These are phyloP conservation scores for Cerrena zonata DNA, from an alignment of 1,284 basidiomycete genomes.

Conservation along the genomic window DNA sequence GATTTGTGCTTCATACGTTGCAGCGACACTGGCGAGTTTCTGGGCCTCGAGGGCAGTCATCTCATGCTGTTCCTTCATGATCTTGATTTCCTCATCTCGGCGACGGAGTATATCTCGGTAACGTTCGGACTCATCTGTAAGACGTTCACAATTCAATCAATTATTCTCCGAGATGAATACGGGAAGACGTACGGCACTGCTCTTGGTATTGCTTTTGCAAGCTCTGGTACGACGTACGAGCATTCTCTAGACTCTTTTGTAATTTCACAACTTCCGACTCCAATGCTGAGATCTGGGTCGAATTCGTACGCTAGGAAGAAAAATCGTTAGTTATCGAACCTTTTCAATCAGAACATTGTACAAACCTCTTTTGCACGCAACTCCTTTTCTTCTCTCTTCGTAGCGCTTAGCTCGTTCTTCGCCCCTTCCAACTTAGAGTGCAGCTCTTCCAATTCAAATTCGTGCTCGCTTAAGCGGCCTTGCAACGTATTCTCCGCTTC, in stretches of 20 bases:
- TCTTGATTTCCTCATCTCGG: conserved; percentile 67
- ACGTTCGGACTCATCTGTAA: conserved; percentile 66
- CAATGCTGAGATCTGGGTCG: conserved; percentile 58
- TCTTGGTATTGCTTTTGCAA: conserved; percentile 82
- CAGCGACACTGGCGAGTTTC: conserved; percentile 60
- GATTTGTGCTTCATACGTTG: conserved; percentile 64
- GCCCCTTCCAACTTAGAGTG: conserved; percentile 69
- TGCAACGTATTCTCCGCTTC: conserved; percentile 69
- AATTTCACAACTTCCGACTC: conserved; percentile 76
- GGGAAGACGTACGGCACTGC: conserved; percentile 60
- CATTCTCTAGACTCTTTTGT: conserved; percentile 63
- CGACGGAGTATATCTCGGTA: conserved; percentile 68
- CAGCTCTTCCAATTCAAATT: conserved; percentile 71
- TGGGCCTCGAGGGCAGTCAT: conserved; percentile 57
- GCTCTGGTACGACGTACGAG: conserved; percentile 62
- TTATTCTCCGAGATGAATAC: not conserved
- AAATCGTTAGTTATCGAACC: conserved; percentile 3
- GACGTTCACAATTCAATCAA: conserved; percentile 6
- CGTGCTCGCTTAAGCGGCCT: conserved; percentile 64
- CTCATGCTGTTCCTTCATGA: conserved; percentile 51
- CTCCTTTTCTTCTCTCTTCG: conserved; percentile 85
- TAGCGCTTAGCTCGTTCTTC: conserved; percentile 62
- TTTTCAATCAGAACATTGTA: conserved; percentile 1
- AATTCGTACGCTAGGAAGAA: conserved; percentile 47
- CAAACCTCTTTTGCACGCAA: conserved; percentile 72